Base-by-base conservation (phyloP, 768 basidiomycete genomes). In the Asterophora parasitica region DNA sequence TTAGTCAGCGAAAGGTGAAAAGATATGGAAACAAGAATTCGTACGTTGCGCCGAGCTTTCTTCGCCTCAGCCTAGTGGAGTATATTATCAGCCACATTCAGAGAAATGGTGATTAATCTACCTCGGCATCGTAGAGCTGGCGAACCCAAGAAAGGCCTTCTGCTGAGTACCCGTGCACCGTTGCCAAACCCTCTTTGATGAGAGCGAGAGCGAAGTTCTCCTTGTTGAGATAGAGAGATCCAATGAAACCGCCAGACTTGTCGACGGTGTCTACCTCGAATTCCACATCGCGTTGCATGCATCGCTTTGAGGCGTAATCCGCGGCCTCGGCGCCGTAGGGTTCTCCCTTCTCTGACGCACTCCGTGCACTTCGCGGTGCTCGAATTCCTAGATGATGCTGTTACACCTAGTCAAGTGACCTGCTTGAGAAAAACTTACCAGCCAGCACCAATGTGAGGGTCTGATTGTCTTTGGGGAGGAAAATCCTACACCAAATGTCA, bases 231-330 rank as follows among this genome's bases (percentile, higher is more conserved):
- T 85, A 94, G 46, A 98, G 73, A 1, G 85, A 68, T 11, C 94
- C 94, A 54, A 97, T 94, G 66, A 95, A 97, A 3, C 96, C 96
- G 32, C 95, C 95, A 4, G 87, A 85, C 67, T 96, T 97, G 72
- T 99, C 95, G 12, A 85, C 80, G 12, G 78, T 77, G 49, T 95
- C 91, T 38, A 97, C 83, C 57, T 91, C 88, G 50, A 98, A 83
- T 64, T 99, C 95, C 5, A 92, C 83, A 59, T 99, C 95, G 23
- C 95, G 82, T 64, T 99, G 95, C 85, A 97, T 85, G 62, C 85
- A 93, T 51, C 79, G 77, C 35, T 82, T 79, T 7, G 78, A 78
- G 2, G 91, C 76, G 58, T 89, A 97, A 32, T 91, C 85, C 4
- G 78, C 71, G 4, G 93, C 81, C 60, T 99, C 95, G 1, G 64